Base-by-base conservation (phyloP, 164 flowering plant genomes). In the Santalum album region DNA sequence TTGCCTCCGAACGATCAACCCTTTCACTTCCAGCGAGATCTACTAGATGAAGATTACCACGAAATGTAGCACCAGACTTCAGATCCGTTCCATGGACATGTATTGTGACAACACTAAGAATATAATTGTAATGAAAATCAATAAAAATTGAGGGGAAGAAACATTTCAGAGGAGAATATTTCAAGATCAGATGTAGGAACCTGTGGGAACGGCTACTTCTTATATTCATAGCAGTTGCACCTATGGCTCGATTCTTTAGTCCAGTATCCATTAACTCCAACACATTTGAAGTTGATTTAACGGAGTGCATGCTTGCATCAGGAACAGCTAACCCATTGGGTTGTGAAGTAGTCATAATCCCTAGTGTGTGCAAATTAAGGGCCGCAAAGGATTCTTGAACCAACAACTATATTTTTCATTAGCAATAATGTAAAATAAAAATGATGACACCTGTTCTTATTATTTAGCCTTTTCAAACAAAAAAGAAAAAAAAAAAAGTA, bases 291-390 rank as follows among this genome's bases (percentile, higher is more conserved):
- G 87, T 80, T 58, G 90, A 65, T 34, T 51, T 51, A 3, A 83
- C 87, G 12, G 73, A 57, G 7, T 57, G 72, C 78, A 83, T 69
- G 67, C 55, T 73, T 48, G 99, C 99, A 76, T 90, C 97, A 51
- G 99, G 99, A 22, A 94, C 97, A 60, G 92, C 84, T 62, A 90
- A 65, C 25, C 99, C 97, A 75, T 75, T 75, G 22, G 87, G 74
- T 72, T 82, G 95, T 40, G 79, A 46, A 35, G 76, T 67, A 20
- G 78, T 62, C 70, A 71, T 60, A 71, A 94, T 76, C 88, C 90
- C 92, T 55, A 94, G 87, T 65, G 95, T 90, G 78, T 72, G 85
- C 67, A 75, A 72, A 69, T 94, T 59, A 87, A 81, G 77, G 95
- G 60, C 72, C 66, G 66, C 71, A 64, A 74, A 56, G 49, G 17